These are phyloP conservation scores for Populus tomentosa DNA, from an alignment of 441 rosid genomes.

Conservation along the genomic window DNA sequence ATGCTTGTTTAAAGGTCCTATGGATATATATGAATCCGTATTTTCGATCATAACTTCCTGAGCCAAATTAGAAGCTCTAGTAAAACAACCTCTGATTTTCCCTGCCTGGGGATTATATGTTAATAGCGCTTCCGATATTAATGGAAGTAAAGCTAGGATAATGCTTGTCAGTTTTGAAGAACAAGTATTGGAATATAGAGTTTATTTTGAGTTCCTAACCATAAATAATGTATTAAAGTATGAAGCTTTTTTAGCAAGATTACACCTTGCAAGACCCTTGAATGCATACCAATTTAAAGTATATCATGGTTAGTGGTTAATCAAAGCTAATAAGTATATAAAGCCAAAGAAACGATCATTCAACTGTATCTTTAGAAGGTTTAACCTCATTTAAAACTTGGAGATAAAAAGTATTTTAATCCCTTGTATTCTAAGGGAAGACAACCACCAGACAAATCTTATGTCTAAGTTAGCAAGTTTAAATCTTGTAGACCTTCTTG, in stretches of 20 bases:
- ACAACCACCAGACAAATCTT: background rate
- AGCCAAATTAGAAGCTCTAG: background rate
- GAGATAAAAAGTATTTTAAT: background rate
- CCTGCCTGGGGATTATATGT: background rate
- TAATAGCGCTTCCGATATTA: background rate
- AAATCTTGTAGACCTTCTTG: background rate
- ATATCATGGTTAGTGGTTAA: background rate
- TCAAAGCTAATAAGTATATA: too few relatives aligned
- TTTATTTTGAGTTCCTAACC: background rate
- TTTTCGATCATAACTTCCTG: background rate
- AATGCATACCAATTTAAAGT: background rate
- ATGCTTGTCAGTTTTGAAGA: background rate
- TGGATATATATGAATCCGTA: too few relatives aligned
- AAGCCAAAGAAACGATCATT: too few relatives aligned
- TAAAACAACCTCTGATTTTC: background rate
- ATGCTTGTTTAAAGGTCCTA: background rate
- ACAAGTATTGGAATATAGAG: background rate
- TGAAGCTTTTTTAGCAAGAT: background rate
- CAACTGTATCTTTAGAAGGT: background rate
- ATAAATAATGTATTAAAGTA: background rate
- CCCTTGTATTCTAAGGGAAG: background rate
- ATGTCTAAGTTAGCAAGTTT: background rate
- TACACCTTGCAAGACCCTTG: background rate
- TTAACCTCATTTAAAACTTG: background rate
- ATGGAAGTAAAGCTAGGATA: background rate